Base-by-base conservation (phyloP, 1,139 yeast species). In the Geotrichum restrictum region DNA sequence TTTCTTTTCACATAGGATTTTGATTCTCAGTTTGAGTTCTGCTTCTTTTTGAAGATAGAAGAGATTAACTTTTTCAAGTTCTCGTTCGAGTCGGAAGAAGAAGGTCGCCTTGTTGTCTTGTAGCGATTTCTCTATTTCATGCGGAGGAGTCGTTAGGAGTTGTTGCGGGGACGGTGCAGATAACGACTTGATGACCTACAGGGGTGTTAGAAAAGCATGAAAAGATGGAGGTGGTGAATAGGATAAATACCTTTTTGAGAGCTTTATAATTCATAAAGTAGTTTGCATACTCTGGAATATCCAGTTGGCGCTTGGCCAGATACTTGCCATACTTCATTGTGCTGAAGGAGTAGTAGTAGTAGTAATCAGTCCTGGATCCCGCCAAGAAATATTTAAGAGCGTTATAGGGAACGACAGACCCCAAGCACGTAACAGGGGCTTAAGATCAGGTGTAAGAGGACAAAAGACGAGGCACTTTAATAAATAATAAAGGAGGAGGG, bases 251-350 rank as follows among this genome's bases (percentile, higher is more conserved):
- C 67, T 86, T 88, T 69, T 93, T 93, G 56, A 93, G 73, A 3
- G 94, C 94, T 73, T 93, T 93, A 70, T 93, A 93, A 71, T 93
- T 91, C 67, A 93, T 91, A 72, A 93, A 93, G 67, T 88, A 86
- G 47, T 93, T 91, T 45, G 95, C 82, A 69, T 93, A 93, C 68
- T 93, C 98, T 8, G 98, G 98, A 54, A 93, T 76, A 69, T 93
- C 98, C 61, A 93, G 77, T 72, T 88, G 96, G 69, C 97, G 81
- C 44, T 95, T 86, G 59, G 95, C 98, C 68, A 93, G 77, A 67
- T 89, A 87, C 71, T 93, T 93, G 53, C 98, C 98, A 70, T 88
- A 93, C 77, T 93, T 93, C 98, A 70, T 70, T 37, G 52, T 31
- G 44, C 3, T 4, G 8, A 24, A 24, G 29, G 5, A 24, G n/a